phyloP scores from a whole-genome alignment of 2,329 filamentous ascomycete species.

The Parastagonospora nodorum region DNA sequence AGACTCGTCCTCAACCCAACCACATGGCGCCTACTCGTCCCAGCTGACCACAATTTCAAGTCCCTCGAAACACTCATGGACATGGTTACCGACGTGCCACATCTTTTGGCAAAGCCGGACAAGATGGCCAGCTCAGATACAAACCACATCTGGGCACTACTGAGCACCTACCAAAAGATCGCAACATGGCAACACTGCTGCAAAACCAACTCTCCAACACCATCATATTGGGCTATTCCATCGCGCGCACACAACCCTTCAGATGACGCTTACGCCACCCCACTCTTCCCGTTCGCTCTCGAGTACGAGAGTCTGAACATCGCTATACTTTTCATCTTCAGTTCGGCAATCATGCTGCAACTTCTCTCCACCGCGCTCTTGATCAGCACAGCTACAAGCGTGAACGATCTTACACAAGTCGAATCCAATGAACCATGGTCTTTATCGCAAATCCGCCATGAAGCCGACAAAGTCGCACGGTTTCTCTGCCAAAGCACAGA shows the following conservation, averaged over 20 bases:
- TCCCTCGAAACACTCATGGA: background rate
- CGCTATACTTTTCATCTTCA: background rate
- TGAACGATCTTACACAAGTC: no score
- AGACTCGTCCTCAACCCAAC: background rate
- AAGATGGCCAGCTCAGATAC: no score
- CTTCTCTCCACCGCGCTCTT: background rate
- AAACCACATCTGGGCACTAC: no score
- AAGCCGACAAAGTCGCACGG: slow-evolving; percentile 4
- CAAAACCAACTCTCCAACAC: background rate
- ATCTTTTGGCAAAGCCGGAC: background rate
- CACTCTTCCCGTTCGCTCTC: slow-evolving; percentile 7
- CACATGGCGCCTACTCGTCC: background rate
- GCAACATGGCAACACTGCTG: background rate
- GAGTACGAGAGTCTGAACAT: background rate
- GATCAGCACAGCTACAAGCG: background rate
- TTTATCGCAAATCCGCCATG: background rate
- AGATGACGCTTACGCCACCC: slow-evolving; percentile 1
- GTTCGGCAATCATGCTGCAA: slow-evolving; percentile 3
- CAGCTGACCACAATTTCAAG: background rate
- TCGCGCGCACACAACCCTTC: slow-evolving; percentile 4
- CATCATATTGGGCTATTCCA: background rate
- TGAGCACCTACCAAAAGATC: background rate
- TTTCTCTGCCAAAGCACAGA: slow-evolving; percentile 7
- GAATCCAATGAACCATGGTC: no score
- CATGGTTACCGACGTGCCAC: background rate